Conservation (phyloP, 2,329 filamentous ascomycete species). For the Hyphodiscus sp. region DNA sequence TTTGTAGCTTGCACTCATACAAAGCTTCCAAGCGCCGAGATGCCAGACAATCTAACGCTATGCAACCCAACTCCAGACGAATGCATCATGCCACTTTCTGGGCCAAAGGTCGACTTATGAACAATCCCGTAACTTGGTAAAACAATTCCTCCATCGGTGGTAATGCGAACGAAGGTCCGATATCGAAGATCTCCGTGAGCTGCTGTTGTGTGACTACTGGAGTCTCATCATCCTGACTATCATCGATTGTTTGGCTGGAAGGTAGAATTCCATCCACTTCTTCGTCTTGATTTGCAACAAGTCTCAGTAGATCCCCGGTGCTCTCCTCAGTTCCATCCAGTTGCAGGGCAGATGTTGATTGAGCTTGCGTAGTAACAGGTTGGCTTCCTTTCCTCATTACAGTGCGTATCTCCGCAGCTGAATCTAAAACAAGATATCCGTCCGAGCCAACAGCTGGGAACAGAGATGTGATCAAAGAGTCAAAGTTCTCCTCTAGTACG, state of each 20-base stretch:
- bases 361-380: constrained; percentile 44
- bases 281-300: constrained; percentile 27
- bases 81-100: constrained; percentile 9
- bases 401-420: constrained; percentile 65
- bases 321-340: constrained; percentile 31
- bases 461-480: constrained; percentile 58
- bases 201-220: constrained; percentile 62
- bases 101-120: constrained; percentile 48
- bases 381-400: constrained; percentile 53
- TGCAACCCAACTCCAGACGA: constrained; percentile 6
- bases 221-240: constrained; percentile 45
- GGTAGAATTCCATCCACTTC: constrained; percentile 22
- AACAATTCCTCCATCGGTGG: constrained; percentile 71
- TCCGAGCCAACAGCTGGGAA: constrained; percentile 56
- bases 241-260: constrained; percentile 28
- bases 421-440: constrained; percentile 71
- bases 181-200: constrained; percentile 64
- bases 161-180: constrained; percentile 60
- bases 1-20: constrained; percentile 10
- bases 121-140: constrained; percentile 61
- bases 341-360: constrained; percentile 42
- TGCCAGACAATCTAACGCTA: constrained; percentile 11
- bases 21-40: constrained; percentile 13
- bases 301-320: constrained; percentile 13
- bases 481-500: constrained; percentile 50